These are phyloP conservation scores for Mucor lusitanicus DNA, from an alignment of 371 early-diverging fungal genomes.

Conservation along the genomic window DNA sequence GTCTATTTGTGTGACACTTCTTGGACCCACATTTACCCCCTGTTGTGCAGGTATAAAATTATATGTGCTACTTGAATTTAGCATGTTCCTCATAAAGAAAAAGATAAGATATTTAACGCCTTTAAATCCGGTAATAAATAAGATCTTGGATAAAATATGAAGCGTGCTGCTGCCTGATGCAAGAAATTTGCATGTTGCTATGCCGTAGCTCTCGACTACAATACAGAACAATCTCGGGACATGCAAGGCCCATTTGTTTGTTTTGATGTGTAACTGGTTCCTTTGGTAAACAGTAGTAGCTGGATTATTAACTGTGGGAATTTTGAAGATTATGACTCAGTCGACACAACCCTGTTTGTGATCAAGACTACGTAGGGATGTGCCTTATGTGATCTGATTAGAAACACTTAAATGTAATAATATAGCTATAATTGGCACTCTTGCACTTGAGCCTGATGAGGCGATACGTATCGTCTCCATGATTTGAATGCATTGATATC, in stretches of 20 bases:
- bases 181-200: not conserved
- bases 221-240: not conserved
- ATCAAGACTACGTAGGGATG: not conserved
- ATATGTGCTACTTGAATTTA: slow-evolving; percentile 3
- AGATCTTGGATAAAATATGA: not conserved
- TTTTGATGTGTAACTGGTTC: not conserved
- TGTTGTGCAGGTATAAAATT: slow-evolving; percentile 1
- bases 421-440: not conserved
- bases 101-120: not conserved
- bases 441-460: too few species aligned
- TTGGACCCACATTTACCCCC: not conserved
- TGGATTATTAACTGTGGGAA: slow-evolving; percentile 1
- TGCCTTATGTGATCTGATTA: not conserved
- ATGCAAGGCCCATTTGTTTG: not conserved
- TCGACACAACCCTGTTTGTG: not conserved
- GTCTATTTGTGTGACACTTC: slow-evolving; percentile 1
- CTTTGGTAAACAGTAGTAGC: not conserved
- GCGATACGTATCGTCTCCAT: too few species aligned
- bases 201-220: not conserved
- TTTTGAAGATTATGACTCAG: not conserved
- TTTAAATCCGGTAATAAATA: not conserved
- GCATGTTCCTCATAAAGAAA: not conserved
- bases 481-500: not conserved
- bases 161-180: not conserved
- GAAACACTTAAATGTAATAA: not conserved